Base-by-base conservation (phyloP, 768 basidiomycete genomes). In the Plicaturopsis crispa region DNA sequence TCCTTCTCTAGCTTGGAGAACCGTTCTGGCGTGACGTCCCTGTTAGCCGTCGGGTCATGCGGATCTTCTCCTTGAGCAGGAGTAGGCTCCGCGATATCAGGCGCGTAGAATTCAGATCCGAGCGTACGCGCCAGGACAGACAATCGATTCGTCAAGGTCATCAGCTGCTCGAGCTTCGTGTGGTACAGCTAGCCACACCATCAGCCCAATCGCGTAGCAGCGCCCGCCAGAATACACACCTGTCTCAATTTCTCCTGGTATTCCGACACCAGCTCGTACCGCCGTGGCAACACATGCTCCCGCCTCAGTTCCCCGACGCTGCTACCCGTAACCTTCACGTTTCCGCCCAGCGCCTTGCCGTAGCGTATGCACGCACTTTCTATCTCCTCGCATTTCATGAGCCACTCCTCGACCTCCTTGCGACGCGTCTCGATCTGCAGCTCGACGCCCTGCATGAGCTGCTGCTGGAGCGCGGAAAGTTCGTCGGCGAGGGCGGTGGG, bases 1-100 rank as follows among this genome's bases (percentile, higher is more conserved):
- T 92, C 88, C 54, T 85, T 83, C 66, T 92, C 87, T 4, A 93
- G 64, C 48, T 67, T 80, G 33, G 76, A 69, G 52, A 93, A 87
- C 10, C 84, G 73, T 46, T 91, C 88, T 0, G 84, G 80, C 8
- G 79, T 81, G 12, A 91, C 84, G 48, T 92, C 84, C 17, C 73
- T 67, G 49, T 74, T 69, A 4, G 71, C 62, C 31, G 49, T 44
- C 3, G 62, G 44, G 42, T 63, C 53, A 24, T 67, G 65, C 3
- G 57, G 37, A 36, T 54, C 52, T 41, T 75, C 73, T 6, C 66
- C 73, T 5, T 47, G 38, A 2, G 70, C 73, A 12, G 60, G 50
- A 0, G 57, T 55, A 16, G 71, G 66, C 40, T 73, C 72, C 13
- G 78, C 48, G 12, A 80, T 60, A 41, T 88, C 84, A 7, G 52